Evolutionary conservation across 306 rosid genomes (phyloP), one percentile per base, ranked within the genome.

Genomic region (Lupinus albus): DNA sequence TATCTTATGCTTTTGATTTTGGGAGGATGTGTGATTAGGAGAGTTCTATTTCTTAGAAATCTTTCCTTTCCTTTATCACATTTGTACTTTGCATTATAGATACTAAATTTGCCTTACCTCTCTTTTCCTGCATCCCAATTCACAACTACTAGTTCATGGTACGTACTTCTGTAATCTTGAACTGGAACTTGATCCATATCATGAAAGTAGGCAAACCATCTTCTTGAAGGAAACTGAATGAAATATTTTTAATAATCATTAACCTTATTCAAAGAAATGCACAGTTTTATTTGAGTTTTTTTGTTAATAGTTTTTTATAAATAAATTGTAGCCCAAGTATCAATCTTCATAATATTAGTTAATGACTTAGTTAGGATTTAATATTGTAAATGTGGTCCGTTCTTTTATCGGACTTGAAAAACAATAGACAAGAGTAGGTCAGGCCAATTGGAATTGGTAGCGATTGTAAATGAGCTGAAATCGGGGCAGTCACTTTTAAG

Each of bases 341-440:
- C 6, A 3, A 9, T 62, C 35, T 42, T 63, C 17, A 21, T 11
- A 45, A 7, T 39, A 25, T 12, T 11, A 63, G 25, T 45, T 45
- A 63, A 25, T 63, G 68, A 20, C 0, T 63, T 63, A 30, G 44
- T 44, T 21, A 12, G 11, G 13, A 25, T 32, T 25, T 45, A 25
- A 4, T 14, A 21, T 62, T 20, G 42, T 20, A n/a, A 12, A 0
- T 8, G 21, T 62, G 68, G 55, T 3, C 41, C 42, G 7, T 63
- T 21, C 41, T 44, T 45, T 45, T 20, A n/a, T 45, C 21, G 25
- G 21, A 63, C 20, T 45, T 44, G 21, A 47, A 8, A 10, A 28
- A 64, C 44, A 14, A 64, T 47, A 47, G 10, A 64, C 5, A 4
- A 28, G 56, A 45, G 28, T 44, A 48, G 17, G 69, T 28, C 4